phyloP scores from a whole-genome alignment of 2,329 filamentous ascomycete species.

The Talaromyces sp. region DNA sequence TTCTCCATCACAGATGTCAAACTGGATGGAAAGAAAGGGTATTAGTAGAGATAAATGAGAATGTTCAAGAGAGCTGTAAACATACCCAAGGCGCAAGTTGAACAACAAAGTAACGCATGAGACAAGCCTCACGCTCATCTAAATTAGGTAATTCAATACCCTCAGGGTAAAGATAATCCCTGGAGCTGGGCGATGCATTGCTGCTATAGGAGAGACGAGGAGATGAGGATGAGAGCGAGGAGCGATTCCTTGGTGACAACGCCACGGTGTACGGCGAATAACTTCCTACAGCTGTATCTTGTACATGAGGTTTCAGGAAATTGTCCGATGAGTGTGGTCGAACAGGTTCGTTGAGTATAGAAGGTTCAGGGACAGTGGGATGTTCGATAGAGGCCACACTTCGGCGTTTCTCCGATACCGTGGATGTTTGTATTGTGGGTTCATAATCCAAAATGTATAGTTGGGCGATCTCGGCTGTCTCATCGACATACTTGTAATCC shows the following conservation, averaged over 20 bases:
- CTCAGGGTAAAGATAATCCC: background rate
- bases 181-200: slow-evolving; percentile 7
- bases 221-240: slow-evolving; percentile 13
- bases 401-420: slow-evolving; percentile 1
- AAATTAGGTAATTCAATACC: slow-evolving; percentile 9
- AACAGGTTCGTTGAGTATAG: slow-evolving; percentile 6
- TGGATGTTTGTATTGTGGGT: background rate
- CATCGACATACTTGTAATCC: slow-evolving; percentile 27
- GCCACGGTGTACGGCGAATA: slow-evolving; percentile 13
- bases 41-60: background rate
- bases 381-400: slow-evolving; percentile 16
- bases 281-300: background rate
- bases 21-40: slow-evolving; percentile 23
- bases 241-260: slow-evolving; percentile 9
- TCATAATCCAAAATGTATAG: slow-evolving; percentile 16
- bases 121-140: slow-evolving; percentile 20
- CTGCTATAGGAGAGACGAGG: slow-evolving; percentile 13
- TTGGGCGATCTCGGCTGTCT: slow-evolving; percentile 26
- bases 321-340: slow-evolving; percentile 5
- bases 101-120: slow-evolving; percentile 27
- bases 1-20: slow-evolving; percentile 48
- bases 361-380: slow-evolving; percentile 1
- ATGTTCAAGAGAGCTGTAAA: too few species aligned
- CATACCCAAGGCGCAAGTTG: slow-evolving; percentile 24
- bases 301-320: slow-evolving; percentile 2